phyloP scores from a whole-genome alignment of 2,329 filamentous ascomycete species.

The Trichoderma afroharzianum region DNA sequence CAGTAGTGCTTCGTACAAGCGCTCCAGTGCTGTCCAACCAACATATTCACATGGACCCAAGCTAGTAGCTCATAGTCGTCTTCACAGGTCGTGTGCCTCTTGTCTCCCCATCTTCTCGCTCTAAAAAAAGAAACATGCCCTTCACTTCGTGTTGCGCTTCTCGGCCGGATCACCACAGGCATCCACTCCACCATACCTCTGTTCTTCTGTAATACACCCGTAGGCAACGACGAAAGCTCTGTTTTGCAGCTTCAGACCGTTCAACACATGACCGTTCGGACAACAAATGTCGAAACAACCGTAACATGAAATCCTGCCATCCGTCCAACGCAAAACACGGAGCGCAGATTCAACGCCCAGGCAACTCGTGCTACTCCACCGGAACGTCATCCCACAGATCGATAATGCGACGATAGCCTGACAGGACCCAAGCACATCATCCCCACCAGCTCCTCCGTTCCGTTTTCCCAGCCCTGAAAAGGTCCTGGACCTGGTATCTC shows the following conservation, averaged over 20 bases:
- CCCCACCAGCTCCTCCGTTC: background rate
- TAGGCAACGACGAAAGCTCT: background rate
- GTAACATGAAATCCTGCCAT: background rate
- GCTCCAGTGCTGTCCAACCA: background rate
- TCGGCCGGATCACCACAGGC: background rate
- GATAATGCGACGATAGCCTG: conserved; percentile 10
- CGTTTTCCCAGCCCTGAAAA: background rate
- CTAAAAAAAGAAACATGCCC: background rate
- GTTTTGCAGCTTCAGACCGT: background rate
- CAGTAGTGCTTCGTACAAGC: background rate
- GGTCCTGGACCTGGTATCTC: background rate
- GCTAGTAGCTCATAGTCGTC: background rate
- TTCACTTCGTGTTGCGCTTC: background rate
- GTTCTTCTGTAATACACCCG: background rate
- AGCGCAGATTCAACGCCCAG: background rate
- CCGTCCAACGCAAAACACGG: background rate
- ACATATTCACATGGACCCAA: background rate
- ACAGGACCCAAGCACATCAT: background rate
- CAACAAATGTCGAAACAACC: background rate
- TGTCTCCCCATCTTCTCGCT: background rate
- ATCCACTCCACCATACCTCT: background rate
- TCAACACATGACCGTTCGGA: background rate
- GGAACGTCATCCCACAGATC: conserved; percentile 14
- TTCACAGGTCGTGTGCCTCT: background rate
- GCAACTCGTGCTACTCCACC: background rate